These are phyloP conservation scores for Brassica rapa DNA, from an alignment of 345 rosid species.

Conservation along the genomic window DNA sequence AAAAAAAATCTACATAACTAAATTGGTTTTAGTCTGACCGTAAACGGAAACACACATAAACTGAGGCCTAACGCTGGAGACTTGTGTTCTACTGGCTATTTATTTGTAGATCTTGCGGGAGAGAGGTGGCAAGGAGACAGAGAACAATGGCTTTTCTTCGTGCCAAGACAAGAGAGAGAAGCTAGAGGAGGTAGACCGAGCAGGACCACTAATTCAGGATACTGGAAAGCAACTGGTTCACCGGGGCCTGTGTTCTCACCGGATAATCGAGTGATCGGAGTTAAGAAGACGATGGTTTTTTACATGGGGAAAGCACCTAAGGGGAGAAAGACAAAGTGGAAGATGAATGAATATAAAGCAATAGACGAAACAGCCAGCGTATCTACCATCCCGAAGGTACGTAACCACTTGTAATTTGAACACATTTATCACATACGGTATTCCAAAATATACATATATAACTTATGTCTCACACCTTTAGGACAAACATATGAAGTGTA, in stretches of 20 bases:
- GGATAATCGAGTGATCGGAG: slow-evolving; percentile 29
- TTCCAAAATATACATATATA: too few relatives aligned
- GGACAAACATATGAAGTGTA: background rate
- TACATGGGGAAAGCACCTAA: slow-evolving; percentile 39
- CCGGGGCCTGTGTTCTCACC: slow-evolving; percentile 24
- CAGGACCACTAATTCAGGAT: slow-evolving; percentile 35
- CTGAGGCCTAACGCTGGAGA: background rate
- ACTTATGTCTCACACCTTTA: background rate
- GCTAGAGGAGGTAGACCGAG: slow-evolving; percentile 39
- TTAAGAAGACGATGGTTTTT: slow-evolving; percentile 42
- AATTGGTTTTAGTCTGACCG: background rate
- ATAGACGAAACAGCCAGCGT: slow-evolving; percentile 18
- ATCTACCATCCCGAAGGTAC: slow-evolving; percentile 16
- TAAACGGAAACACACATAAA: background rate
- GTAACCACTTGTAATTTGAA: background rate
- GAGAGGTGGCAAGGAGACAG: slow-evolving; percentile 27
- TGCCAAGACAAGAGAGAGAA: slow-evolving; percentile 38
- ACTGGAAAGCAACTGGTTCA: slow-evolving; percentile 45
- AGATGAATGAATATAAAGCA: slow-evolving; percentile 41
- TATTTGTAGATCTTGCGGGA: slow-evolving; percentile 60
- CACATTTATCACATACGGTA: background rate
- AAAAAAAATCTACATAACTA: background rate
- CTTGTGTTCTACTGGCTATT: background rate
- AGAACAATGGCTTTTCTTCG: slow-evolving; percentile 41
- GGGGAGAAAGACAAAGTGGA: slow-evolving; percentile 39